A percentile compares a stretch with the other conserved stretches of the same genome.
These are phyloP conservation scores for Lizonia empirigonia DNA, from an alignment of 2,329 filamentous ascomycete species.

Conservation along the genomic window DNA sequence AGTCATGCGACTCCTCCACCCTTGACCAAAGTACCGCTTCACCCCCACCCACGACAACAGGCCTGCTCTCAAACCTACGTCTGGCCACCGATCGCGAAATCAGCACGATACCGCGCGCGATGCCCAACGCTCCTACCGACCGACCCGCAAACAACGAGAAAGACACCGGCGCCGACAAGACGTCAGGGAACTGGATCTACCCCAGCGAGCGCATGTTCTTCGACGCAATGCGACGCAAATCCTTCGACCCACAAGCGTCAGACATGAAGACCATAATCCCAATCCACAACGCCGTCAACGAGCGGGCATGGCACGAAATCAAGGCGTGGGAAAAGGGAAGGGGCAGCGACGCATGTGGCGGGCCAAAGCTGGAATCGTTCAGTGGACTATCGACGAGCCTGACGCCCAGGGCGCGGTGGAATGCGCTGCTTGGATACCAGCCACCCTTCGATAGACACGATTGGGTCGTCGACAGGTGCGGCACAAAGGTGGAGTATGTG, in stretches of 20 bases:
- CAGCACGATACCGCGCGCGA: slow-evolving; percentile 45
- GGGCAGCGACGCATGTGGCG: slow-evolving; percentile 68
- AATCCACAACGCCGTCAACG: slow-evolving; percentile 98
- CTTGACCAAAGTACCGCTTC: slow-evolving; percentile 40
- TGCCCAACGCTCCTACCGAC: slow-evolving; percentile 37
- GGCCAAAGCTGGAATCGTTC: slow-evolving; percentile 84
- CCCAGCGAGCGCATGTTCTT: slow-evolving; percentile 98
- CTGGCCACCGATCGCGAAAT: slow-evolving; percentile 54
- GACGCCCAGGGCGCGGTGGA: slow-evolving; percentile 82
- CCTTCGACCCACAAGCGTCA: slow-evolving; percentile 68
- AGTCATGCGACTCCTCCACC: slow-evolving; percentile 48
- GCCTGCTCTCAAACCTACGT: slow-evolving; percentile 38
- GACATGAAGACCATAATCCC: slow-evolving; percentile 94
- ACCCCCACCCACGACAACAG: slow-evolving; percentile 22
- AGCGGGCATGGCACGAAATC: slow-evolving; percentile 93
- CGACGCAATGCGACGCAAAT: slow-evolving; percentile 92
- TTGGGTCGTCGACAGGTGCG: slow-evolving; percentile 95
- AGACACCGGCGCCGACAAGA: slow-evolving; percentile 68
- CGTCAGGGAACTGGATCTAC: slow-evolving; percentile 92
- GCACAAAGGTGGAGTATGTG: slow-evolving; percentile 84
- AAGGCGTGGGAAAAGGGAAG: slow-evolving; percentile 79
- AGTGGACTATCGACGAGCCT: slow-evolving; percentile 67
- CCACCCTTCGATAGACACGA: slow-evolving; percentile 95
- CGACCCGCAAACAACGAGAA: slow-evolving; percentile 74
- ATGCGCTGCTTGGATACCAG: slow-evolving; percentile 85